Base-by-base conservation (phyloP, 768 basidiomycete species). In the Suillus paluster region DNA sequence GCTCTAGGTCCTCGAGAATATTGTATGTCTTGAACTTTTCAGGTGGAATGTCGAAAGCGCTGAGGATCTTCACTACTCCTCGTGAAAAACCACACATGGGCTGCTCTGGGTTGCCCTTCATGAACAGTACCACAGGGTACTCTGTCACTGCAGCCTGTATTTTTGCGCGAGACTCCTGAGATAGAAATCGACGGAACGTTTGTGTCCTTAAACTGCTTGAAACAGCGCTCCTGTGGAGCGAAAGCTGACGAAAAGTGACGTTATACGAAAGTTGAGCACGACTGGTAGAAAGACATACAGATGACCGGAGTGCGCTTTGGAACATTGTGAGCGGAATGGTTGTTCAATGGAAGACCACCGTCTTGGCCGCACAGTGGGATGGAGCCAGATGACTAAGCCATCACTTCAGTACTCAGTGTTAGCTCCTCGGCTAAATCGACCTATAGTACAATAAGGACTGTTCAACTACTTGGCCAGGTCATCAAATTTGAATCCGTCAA, bases 41-140 rank as follows among this genome's bases (percentile, higher is more conserved):
- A 1, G 78, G 64, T 0, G 90, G 85, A 0, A 98, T 94, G 27
- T 88, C 88, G 46, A 96, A 90, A 42, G 93, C 75, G 53, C 94
- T 92, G 56, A 99, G 82, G 52, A 98, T 87, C 73, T 98, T 96
- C 34, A 95, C 84, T 1, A 91, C 95, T 0, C 97, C 97, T 56
- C 97, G 85, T 19, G 95, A 97, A 84, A 99, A 99, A 14, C 97
- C 97, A 64, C 97, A 99, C 68, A 95, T 88, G 2, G 97, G 97
- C 7, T 81, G 72, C 25, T 87, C 82, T 0, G 92, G 94, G 17
- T 91, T 94, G 11, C 97, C 97, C 73, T 99, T 99, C 97, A 99
- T 99, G 80, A 99, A 99, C 5, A 99, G 80, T 1, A 99, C 97
- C 7, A 99, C 84, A 0, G 95, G 95, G 48, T 84, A 86, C 1